These are phyloP conservation scores for Xylariaceae sp. DNA, from an alignment of 2,329 filamentous ascomycete genomes.

Conservation along the genomic window DNA sequence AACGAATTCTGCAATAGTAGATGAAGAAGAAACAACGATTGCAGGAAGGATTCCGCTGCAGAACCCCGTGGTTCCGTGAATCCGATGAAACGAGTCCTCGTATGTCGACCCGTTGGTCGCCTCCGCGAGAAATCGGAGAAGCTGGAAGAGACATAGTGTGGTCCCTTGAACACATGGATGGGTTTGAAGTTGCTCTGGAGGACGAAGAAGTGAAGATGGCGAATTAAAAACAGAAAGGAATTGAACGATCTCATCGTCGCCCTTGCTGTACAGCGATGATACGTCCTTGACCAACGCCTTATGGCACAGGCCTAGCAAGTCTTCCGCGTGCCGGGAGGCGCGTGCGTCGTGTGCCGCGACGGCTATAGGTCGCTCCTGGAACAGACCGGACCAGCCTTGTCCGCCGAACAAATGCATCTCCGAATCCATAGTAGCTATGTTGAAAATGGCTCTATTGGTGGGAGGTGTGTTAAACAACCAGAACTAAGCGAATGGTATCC, in stretches of 20 bases:
- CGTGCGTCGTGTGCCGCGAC: not conserved
- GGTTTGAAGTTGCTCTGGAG: not conserved
- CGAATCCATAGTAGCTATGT: not conserved
- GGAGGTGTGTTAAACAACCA: not conserved
- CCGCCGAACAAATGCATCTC: not conserved
- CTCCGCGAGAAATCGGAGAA: not conserved
- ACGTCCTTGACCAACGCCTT: not conserved
- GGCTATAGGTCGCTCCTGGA: not conserved
- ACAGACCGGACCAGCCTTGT: not conserved
- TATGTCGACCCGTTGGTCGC: not conserved
- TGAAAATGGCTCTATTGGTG: not conserved
- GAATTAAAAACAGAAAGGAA: not conserved
- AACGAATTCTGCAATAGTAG: not conserved
- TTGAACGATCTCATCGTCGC: not conserved
- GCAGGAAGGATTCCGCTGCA: not conserved
- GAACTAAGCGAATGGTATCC: not conserved
- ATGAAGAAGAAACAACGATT: not conserved
- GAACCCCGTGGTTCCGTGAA: not conserved
- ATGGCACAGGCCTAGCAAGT: not conserved
- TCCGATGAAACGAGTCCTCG: not conserved
- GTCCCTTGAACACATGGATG: not conserved
- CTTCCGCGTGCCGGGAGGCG: not conserved
- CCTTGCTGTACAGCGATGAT: not conserved
- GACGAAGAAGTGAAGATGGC: not conserved
- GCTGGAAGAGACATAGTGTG: not conserved